Conservation (phyloP, 169 alveolate species). For the Cryptosporidium tyzzeri region DNA sequence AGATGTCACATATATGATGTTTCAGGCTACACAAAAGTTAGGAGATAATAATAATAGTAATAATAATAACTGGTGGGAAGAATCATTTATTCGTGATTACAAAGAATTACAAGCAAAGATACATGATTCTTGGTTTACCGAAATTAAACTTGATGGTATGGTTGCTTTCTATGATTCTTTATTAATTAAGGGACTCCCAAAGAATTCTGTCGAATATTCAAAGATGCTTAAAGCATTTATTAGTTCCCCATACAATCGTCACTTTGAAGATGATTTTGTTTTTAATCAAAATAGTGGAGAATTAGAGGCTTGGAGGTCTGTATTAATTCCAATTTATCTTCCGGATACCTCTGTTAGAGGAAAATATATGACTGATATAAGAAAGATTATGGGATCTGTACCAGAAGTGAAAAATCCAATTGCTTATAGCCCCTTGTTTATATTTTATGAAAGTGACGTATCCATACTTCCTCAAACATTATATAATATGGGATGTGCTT, state of each 20-base stretch:
- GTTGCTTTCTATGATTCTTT: conserved; percentile 63
- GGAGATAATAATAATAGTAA: neutral
- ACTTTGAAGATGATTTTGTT: conserved; percentile 73
- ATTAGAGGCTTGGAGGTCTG: conserved; percentile 75
- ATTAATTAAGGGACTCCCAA: conserved; percentile 54
- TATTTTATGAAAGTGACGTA: conserved; percentile 80
- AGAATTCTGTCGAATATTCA: conserved; percentile 53
- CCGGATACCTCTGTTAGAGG: conserved; percentile 74
- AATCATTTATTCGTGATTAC: conserved; percentile 11
- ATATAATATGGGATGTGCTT: conserved; percentile 80
- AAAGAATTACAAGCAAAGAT: conserved; percentile 44
- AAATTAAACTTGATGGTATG: conserved; percentile 72
- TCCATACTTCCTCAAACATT: conserved; percentile 79
- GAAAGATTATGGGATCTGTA: conserved; percentile 36
- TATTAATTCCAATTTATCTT: conserved; percentile 52
- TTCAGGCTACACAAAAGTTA: conserved; percentile 58
- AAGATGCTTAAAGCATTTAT: conserved; percentile 71
- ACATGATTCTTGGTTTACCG: conserved; percentile 68
- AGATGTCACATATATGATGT: conserved; percentile 69
- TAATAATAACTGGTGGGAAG: conserved; percentile 58
- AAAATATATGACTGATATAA: conserved; percentile 66
- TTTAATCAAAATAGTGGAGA: conserved; percentile 59
- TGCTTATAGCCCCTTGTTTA: conserved; percentile 75
- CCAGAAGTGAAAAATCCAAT: conserved; percentile 51
- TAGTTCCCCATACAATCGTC: conserved; percentile 67